phyloP scores from a whole-genome alignment of 352 stramenopile species.

The Globisporangium parvum region DNA sequence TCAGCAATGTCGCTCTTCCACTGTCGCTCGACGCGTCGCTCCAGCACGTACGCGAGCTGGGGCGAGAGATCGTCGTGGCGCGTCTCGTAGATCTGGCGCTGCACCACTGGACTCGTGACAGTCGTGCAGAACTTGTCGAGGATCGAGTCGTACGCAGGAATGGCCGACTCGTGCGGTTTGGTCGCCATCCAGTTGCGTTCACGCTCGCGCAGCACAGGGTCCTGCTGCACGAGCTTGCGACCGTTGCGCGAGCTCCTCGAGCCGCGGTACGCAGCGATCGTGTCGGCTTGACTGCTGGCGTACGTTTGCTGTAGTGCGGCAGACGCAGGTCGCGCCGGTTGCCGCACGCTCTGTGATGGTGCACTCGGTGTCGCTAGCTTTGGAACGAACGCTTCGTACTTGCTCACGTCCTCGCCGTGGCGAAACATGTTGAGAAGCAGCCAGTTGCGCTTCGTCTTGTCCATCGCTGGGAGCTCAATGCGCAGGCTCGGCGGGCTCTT shows the following conservation, averaged over 20 bases:
- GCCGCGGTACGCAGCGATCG: constrained; percentile 11
- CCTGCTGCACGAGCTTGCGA: constrained; percentile 22
- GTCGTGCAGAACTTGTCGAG: constrained; percentile 75
- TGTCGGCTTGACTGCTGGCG: constrained; percentile 9
- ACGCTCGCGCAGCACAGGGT: constrained; percentile 19
- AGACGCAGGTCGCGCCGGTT: constrained; percentile 8
- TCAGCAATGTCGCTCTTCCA: constrained; percentile 30
- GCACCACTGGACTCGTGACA: constrained; percentile 64
- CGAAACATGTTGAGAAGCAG: constrained; percentile 80
- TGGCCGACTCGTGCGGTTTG: constrained; percentile 38
- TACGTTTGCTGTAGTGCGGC: constrained; percentile 16
- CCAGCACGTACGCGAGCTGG: constrained; percentile 63
- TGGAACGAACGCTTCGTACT: constrained; percentile 63
- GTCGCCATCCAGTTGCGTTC: constrained; percentile 54
- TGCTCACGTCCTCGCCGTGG: constrained; percentile 49
- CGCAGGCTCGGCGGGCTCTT: constrained; percentile 43
- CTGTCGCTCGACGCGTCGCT: constrained; percentile 58
- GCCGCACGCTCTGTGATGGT: neutral
- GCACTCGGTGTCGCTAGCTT: constrained; percentile 7
- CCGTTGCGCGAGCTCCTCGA: constrained; percentile 8
- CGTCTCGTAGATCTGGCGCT: constrained; percentile 72
- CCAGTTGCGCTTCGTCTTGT: constrained; percentile 72
- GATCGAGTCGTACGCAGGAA: constrained; percentile 70
- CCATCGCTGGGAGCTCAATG: constrained; percentile 41
- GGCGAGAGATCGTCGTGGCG: constrained; percentile 51